phyloP scores from a whole-genome alignment of 148 eudicot species.

The Rheum nobile region DNA sequence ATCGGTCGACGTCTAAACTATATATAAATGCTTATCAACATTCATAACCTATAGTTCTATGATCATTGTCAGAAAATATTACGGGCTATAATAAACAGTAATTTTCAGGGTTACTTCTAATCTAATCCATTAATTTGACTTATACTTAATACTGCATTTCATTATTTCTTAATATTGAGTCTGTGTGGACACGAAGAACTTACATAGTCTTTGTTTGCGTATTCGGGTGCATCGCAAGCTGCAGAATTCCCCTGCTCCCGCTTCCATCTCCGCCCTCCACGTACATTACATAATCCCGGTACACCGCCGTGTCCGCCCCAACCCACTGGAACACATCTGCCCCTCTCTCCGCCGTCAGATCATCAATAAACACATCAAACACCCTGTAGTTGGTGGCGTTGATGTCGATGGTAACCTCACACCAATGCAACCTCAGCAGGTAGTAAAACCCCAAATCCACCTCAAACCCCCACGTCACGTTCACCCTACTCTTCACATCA shows the following conservation, averaged over 20 bases:
- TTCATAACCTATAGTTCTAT: no score
- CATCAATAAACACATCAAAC: not conserved
- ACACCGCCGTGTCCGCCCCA: not conserved
- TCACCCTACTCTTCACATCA: not conserved
- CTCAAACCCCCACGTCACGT: not conserved
- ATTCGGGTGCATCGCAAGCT: not conserved
- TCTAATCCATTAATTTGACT: no score
- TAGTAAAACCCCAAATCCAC: slow-evolving; percentile 1
- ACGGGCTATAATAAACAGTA: no score
- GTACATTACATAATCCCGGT: not conserved
- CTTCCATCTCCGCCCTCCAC: not conserved
- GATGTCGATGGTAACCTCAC: not conserved
- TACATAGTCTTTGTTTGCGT: not conserved
- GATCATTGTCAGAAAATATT: no score
- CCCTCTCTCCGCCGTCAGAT: not conserved
- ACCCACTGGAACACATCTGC: slow-evolving; percentile 5
- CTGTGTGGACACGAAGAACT: not conserved
- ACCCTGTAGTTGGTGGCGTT: not conserved
- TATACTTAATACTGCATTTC: no score
- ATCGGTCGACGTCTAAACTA: no score
- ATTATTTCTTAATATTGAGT: no score
- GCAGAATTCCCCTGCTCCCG: not conserved
- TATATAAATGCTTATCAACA: no score
- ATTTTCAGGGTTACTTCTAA: no score
- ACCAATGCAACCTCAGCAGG: not conserved